Evolutionary conservation across 345 rosid genomes (phyloP).

Genomic region (Eucalyptus erythrocorys): DNA sequence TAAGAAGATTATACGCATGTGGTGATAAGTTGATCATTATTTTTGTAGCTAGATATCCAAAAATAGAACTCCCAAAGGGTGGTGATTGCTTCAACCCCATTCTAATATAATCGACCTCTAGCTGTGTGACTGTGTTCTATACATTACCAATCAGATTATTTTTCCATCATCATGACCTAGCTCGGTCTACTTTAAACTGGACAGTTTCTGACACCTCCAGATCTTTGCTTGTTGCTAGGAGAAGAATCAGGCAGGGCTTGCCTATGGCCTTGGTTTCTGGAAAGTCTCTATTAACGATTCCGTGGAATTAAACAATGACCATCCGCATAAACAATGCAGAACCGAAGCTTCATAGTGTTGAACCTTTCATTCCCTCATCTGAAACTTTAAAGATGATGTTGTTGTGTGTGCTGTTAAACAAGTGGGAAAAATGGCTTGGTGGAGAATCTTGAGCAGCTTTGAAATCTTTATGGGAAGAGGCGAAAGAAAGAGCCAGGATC

Average conservation of each 20-base stretch:
- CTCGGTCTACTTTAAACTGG: not conserved
- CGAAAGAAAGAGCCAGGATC: not conserved
- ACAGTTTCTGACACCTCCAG: not conserved
- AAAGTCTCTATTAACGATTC: not conserved
- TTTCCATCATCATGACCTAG: not conserved
- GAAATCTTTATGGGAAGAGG: not conserved
- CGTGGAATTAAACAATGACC: not conserved
- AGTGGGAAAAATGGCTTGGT: not conserved
- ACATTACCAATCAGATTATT: not conserved
- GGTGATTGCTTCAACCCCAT: not conserved
- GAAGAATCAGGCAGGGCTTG: not conserved
- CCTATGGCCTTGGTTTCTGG: not conserved
- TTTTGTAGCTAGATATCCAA: not conserved
- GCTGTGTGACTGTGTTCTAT: not conserved
- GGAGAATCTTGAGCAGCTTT: not conserved
- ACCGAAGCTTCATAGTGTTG: not conserved
- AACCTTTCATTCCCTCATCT: not conserved
- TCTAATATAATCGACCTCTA: not conserved
- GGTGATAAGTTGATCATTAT: not conserved
- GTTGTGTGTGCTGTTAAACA: not conserved
- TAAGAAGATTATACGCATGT: not conserved
- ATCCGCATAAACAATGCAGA: not conserved
- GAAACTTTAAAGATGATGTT: not conserved
- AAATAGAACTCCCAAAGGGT: not conserved
- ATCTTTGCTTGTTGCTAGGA: not conserved